phyloP scores from a whole-genome alignment of 2,329 filamentous ascomycete genomes.

The Alternaria metachromatica region DNA sequence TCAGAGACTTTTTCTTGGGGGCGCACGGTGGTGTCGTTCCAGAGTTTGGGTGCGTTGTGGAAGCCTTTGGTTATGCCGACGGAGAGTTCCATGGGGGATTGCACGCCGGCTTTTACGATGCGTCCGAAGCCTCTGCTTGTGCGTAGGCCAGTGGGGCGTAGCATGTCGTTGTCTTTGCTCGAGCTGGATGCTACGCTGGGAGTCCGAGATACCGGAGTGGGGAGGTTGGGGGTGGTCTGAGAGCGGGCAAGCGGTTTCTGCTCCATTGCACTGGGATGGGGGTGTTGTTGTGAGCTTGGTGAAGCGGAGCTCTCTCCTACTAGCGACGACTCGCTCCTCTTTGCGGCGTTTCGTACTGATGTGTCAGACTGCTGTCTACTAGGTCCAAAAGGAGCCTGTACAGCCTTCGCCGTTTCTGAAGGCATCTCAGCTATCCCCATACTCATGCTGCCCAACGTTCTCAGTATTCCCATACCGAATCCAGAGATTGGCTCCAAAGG shows the following conservation, averaged over 20 bases:
- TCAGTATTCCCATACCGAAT: constrained; percentile 64
- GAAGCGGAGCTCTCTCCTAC: not conserved
- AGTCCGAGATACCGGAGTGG: not conserved
- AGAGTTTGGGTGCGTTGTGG: constrained; percentile 32
- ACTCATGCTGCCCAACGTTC: constrained; percentile 59
- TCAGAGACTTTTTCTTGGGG: constrained; percentile 26
- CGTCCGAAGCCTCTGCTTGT: constrained; percentile 19
- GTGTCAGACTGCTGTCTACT: constrained; percentile 13
- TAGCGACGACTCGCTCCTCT: not conserved
- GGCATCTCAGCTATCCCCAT: constrained; percentile 77
- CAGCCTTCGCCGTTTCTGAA: constrained; percentile 55
- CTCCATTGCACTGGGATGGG: not conserved
- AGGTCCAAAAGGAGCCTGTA: constrained; percentile 5
- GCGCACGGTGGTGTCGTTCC: constrained; percentile 29
- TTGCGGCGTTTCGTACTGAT: constrained; percentile 2
- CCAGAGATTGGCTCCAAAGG: constrained; percentile 27
- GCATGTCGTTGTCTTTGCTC: constrained; percentile 23
- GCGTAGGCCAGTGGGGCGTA: constrained; percentile 26
- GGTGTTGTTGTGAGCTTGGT: not conserved
- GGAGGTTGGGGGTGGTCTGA: not conserved
- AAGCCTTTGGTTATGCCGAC: constrained; percentile 25
- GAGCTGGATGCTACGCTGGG: not conserved
- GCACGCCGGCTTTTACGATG: constrained; percentile 10
- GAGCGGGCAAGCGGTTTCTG: not conserved
- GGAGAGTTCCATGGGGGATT: constrained; percentile 23